Evolutionary conservation across 2,329 filamentous ascomycete genomes (phyloP).

Genomic region (Bipolaris sorokiniana): DNA sequence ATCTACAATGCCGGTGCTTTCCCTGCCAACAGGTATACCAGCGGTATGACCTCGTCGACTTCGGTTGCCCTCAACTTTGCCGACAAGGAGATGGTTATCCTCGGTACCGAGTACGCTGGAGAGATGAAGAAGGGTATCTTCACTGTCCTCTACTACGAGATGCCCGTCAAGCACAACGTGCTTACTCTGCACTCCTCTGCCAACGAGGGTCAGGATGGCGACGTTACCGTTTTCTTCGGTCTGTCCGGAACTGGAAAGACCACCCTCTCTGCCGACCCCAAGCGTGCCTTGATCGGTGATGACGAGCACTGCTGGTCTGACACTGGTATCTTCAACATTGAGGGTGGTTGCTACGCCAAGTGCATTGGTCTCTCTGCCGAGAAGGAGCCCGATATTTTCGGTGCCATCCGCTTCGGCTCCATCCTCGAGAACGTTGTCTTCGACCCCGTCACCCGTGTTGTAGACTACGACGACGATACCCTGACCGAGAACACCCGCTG

Average conservation of each 20-base stretch:
- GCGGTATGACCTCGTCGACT: slow-evolving; percentile 97
- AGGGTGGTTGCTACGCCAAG: slow-evolving; percentile 99
- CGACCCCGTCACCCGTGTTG: slow-evolving; percentile 83
- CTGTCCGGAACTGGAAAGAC: slow-evolving; percentile 99
- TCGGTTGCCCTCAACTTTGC: slow-evolving; percentile 99
- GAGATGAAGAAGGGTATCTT: slow-evolving; percentile 78
- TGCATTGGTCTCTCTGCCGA: slow-evolving; percentile 95
- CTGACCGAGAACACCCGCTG: slow-evolving; percentile 98
- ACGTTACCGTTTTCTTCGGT: slow-evolving; percentile 99
- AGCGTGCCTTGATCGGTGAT: slow-evolving; percentile 94
- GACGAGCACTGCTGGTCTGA: slow-evolving; percentile 99
- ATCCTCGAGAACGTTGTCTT: slow-evolving; percentile 99
- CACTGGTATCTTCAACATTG: slow-evolving; percentile 97
- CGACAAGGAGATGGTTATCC: slow-evolving; percentile 99
- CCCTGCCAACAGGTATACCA: slow-evolving; percentile 97
- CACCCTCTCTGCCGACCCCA: slow-evolving; percentile 93
- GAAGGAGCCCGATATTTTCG: slow-evolving; percentile 98
- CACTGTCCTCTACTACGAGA: slow-evolving; percentile 99
- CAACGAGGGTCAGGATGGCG: slow-evolving; percentile 92
- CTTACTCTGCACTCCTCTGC: slow-evolving; percentile 97
- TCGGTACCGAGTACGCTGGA: slow-evolving; percentile 97
- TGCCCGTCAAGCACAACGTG: slow-evolving; percentile 99
- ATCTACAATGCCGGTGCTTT: slow-evolving; percentile 99
- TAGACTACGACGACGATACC: slow-evolving; percentile 94
- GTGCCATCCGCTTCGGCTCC: slow-evolving; percentile 94